Evolutionary conservation across 768 basidiomycete species (phyloP).

Genomic region (Auricularia cornea): DNA sequence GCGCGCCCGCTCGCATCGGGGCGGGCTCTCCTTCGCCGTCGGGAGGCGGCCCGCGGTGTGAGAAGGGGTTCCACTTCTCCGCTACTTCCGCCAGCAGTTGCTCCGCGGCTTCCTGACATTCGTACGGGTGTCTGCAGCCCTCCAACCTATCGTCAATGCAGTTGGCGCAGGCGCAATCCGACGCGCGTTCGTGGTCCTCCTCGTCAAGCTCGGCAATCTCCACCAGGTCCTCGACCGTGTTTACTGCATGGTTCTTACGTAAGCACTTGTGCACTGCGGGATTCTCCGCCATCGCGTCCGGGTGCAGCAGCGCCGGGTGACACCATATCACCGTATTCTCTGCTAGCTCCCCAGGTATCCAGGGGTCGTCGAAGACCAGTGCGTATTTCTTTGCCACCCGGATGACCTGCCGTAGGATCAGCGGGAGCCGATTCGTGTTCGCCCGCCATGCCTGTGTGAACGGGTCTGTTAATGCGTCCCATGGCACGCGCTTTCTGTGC

Average conservation of each 20-base stretch:
- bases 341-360: neutral
- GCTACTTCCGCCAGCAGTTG: neutral
- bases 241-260: neutral
- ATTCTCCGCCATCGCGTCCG: neutral
- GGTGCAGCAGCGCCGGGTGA: neutral
- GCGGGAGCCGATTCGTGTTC: neutral
- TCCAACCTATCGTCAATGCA: neutral
- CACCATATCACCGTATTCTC: neutral
- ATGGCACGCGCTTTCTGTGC: neutral
- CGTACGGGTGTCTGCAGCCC: neutral
- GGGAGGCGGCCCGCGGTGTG: neutral
- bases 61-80: neutral
- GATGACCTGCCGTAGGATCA: neutral
- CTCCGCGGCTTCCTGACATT: neutral
- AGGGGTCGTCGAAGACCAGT: neutral
- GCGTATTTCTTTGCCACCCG: neutral
- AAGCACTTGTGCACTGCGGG: neutral
- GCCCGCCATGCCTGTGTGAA: neutral
- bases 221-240: neutral
- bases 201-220: neutral
- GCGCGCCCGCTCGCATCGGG: too few species aligned
- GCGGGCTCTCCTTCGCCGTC: too few species aligned
- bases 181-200: neutral
- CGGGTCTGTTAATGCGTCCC: neutral
- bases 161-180: neutral